Base-by-base conservation (phyloP, 108 stramenopile species). In the Skeletonema tropicum region DNA sequence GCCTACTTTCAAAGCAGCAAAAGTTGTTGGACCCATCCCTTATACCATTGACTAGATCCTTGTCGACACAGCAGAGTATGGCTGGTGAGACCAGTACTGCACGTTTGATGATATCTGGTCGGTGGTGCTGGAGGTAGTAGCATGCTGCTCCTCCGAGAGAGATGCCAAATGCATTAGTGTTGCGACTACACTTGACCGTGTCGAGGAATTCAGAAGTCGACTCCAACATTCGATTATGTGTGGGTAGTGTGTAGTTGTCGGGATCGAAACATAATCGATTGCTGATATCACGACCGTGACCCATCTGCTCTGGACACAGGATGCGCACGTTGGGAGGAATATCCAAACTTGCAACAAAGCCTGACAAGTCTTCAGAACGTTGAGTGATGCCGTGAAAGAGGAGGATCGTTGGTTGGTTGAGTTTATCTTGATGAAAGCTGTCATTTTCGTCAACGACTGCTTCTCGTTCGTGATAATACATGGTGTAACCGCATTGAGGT, bases 51-150 rank as follows among this genome's bases (percentile, higher is more conserved):
- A 70, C 13, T 25, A 70, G 19, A 41, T 39, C 21, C 26, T 70
- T 60, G 57, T 70, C 69, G 7, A 70, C 39, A 52, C 69, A 70
- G 30, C 38, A 14, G 15, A 41, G 55, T n/a, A 70, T 70, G 17
- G 69, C 69, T 41, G 69, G 69, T 39, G 69, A 70, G 5, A 70
- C 57, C 57, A 70, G 38, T 11, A 70, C 69, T 5, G 69, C 29
- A 41, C 69, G 30, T 60, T 70, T 58, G 59, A 70, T 70, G 39
- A 70, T 60, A 23, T 70, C 69, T 38, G 69, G 59, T 23, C 69
- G 32, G 14, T 31, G 39, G 17, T 70, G 33, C 9, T 39, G 55
- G n/a, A 70, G 14, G 25, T 70, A 70, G 17, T 70, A 70, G 23
- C 57, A 39, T 17, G 59, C 69, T 25, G 35, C 69, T 17, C 59